Base-by-base conservation (phyloP, 2,329 filamentous ascomycete genomes). In the Graphium sp. region DNA sequence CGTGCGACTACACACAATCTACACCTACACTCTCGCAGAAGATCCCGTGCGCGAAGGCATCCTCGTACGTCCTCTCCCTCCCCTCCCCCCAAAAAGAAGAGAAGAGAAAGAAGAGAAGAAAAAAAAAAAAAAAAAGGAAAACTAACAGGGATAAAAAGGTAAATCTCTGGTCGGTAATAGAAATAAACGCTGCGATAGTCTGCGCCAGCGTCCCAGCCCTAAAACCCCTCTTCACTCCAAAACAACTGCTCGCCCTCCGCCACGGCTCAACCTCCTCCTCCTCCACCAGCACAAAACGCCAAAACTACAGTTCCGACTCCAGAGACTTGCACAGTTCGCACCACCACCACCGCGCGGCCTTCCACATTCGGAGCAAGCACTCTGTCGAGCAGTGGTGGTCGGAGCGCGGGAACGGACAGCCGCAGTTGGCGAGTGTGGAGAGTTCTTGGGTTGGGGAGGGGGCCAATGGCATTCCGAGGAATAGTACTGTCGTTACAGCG, bases 131-230 rank as follows among this genome's bases (percentile, higher is more conserved):
- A n/a, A n/a, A n/a, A n/a, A n/a, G n/a, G n/a, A n/a, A n/a, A n/a
- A n/a, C n/a, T n/a, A n/a, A n/a, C n/a, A n/a, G n/a, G n/a, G n/a
- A n/a, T n/a, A n/a, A n/a, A n/a, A n/a, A 36, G 34, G 43, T 56
- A 2, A 55, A 56, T 23, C 32, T 60, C 9, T 60, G 60, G 55
- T 55, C 52, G 14, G 50, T 54, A 32, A 51, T 66, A 28, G 61
- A 66, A 35, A 46, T 63, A 33, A 62, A 60, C 31, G 44, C 55
- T 5, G 60, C 53, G n/a, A 56, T 66, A 21, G 41, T 56, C 18
- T 66, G 60, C 35, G 57, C 60, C 13, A 59, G 52, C 6, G 48
- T 61, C 0, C 58, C 62, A 0, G 58, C 61, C 0, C 46, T 66
- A 5, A 64, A 64, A 32, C 61, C 61, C 1, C 39, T 62, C 4